Percentiles rank a stretch among this genome's conserved stretches.
Conservation (phyloP, 2,329 filamentous ascomycete genomes). For the Macrophomina pseudophaseolina region DNA sequence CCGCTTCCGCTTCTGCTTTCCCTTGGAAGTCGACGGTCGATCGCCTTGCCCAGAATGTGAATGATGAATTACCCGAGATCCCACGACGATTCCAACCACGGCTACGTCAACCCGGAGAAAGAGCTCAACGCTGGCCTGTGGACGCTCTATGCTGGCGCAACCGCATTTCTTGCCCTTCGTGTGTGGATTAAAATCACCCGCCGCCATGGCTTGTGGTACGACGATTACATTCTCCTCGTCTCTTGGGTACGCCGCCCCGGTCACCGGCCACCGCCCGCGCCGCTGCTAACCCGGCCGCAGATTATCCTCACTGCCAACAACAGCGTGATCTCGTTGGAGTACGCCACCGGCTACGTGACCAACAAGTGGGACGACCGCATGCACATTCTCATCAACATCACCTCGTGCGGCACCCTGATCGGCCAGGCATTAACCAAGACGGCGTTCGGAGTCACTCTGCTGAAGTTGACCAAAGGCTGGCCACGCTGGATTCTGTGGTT, state of each 20-base stretch:
- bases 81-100: constrained; percentile 27
- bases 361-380: constrained; percentile 58
- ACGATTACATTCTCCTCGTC: constrained; percentile 46
- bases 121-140: constrained; percentile 46
- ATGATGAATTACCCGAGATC: constrained; percentile 4
- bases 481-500: constrained; percentile 54
- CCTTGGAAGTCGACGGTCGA: background rate
- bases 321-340: constrained; percentile 53
- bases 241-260: constrained; percentile 40
- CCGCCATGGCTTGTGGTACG: constrained; percentile 48
- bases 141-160: constrained; percentile 46
- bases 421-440: constrained; percentile 46
- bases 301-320: constrained; percentile 53
- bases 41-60: constrained; percentile 13
- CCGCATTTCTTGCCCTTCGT: constrained; percentile 42
- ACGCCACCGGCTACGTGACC: constrained; percentile 55
- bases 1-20: background rate
- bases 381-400: constrained; percentile 58
- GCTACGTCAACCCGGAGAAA: constrained; percentile 43
- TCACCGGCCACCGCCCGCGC: background rate
- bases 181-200: constrained; percentile 46
- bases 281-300: constrained; percentile 35
- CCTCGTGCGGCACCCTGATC: constrained; percentile 46
- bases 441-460: constrained; percentile 47
- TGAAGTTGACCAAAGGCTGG: constrained; percentile 53